phyloP scores from a whole-genome alignment of 441 rosid genomes.

The Breynia disticha region DNA sequence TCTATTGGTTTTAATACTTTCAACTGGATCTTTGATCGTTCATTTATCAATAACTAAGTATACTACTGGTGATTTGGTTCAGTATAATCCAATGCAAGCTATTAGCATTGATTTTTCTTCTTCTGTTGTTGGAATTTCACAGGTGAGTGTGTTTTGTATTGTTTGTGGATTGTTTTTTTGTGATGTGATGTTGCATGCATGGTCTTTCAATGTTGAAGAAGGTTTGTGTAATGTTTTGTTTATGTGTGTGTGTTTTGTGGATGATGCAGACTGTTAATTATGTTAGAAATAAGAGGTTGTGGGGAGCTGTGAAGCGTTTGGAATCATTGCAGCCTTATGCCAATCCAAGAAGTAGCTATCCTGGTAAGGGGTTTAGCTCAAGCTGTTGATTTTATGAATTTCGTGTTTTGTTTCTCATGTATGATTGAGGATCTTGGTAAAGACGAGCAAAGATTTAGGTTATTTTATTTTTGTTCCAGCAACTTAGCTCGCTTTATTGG shows the following conservation, averaged over 20 bases:
- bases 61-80: slow-evolving; percentile 44
- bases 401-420: background rate
- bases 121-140: slow-evolving; percentile 27
- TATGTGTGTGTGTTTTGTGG: slow-evolving; percentile 5
- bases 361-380: slow-evolving; percentile 41
- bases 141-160: slow-evolving; percentile 25
- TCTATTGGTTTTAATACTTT: slow-evolving; percentile 55
- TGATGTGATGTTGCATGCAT: slow-evolving; percentile 10
- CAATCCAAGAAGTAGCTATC: slow-evolving; percentile 65
- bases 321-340: slow-evolving; percentile 90
- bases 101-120: slow-evolving; percentile 44
- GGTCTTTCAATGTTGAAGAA: background rate
- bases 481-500: no score
- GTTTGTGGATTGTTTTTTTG: no score
- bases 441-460: no score
- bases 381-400: slow-evolving; percentile 3
- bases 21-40: slow-evolving; percentile 65
- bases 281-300: slow-evolving; percentile 52
- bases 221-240: background rate
- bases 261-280: slow-evolving; percentile 29
- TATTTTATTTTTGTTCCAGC: no score
- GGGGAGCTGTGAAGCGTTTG: slow-evolving; percentile 73
- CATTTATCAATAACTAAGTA: slow-evolving; percentile 80
- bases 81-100: slow-evolving; percentile 41
- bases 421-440: background rate